phyloP scores from a whole-genome alignment of 148 eudicot species.

The Gaultheria prostrata region DNA sequence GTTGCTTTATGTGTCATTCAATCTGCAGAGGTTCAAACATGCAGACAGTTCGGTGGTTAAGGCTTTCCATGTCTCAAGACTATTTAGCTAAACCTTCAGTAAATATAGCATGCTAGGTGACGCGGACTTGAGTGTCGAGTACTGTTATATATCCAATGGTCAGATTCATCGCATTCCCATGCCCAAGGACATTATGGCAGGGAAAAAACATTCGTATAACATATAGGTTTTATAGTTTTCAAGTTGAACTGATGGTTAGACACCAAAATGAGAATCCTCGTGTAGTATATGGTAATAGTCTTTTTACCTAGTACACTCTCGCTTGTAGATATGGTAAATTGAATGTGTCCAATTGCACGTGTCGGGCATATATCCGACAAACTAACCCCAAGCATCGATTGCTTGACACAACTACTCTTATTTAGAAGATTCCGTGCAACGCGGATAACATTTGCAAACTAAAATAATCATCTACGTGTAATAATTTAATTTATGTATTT shows the following conservation, averaged over 20 bases:
- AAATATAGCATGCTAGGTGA: neutral
- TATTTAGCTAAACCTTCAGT: neutral
- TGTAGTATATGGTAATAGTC: neutral
- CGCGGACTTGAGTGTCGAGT: neutral
- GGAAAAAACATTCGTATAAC: neutral
- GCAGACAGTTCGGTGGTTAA: neutral
- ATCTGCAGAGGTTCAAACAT: neutral
- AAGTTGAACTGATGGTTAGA: neutral
- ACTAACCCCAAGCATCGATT: neutral
- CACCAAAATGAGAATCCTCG: neutral
- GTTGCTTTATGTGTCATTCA: neutral
- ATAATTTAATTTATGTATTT: neutral
- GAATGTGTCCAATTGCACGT: neutral
- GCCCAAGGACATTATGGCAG: neutral
- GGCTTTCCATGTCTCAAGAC: neutral
- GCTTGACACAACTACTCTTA: neutral
- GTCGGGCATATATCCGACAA: neutral
- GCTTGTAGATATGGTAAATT: neutral
- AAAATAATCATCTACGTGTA: neutral
- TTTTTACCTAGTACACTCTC: neutral
- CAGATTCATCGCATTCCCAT: neutral
- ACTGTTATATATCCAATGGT: neutral
- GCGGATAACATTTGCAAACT: neutral
- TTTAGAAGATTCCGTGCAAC: neutral
- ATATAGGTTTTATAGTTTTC: neutral